Evolutionary conservation across 2,329 filamentous ascomycete genomes (phyloP).

Genomic region (Monosporascus sp.): DNA sequence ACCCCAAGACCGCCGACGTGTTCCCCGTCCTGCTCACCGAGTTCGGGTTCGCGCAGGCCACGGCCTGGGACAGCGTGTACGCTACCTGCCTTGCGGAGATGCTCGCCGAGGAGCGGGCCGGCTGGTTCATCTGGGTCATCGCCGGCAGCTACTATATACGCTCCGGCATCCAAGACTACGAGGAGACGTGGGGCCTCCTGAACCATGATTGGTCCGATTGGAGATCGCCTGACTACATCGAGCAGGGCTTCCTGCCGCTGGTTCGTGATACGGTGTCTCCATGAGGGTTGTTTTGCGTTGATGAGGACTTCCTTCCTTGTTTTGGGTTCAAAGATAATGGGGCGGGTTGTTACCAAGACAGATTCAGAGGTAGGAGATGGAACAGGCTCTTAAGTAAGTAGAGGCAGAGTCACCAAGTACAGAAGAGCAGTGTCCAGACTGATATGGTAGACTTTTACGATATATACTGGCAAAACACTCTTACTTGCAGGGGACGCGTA

Average conservation of each 20-base stretch:
- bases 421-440: no score
- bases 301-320: neutral
- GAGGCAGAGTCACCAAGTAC: no score
- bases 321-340: no score
- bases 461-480: no score
- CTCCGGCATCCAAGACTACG: constrained; percentile 45
- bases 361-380: no score
- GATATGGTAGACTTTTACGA: no score
- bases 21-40: constrained; percentile 49
- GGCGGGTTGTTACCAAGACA: no score
- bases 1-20: constrained; percentile 30
- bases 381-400: no score
- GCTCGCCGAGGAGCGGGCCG: constrained; percentile 41
- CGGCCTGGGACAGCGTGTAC: constrained; percentile 43
- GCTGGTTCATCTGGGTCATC: constrained; percentile 56
- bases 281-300: neutral
- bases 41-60: constrained; percentile 46
- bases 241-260: constrained; percentile 35
- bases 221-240: constrained; percentile 38
- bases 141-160: constrained; percentile 54
- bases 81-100: constrained; percentile 45
- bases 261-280: constrained; percentile 23
- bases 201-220: constrained; percentile 49
- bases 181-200: constrained; percentile 53
- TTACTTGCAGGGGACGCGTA: no score